Percentiles rank a stretch among this genome's conserved stretches.
Evolutionary conservation across 208 protist genomes (phyloP).

Genomic region (Leishmania lainsoni): DNA sequence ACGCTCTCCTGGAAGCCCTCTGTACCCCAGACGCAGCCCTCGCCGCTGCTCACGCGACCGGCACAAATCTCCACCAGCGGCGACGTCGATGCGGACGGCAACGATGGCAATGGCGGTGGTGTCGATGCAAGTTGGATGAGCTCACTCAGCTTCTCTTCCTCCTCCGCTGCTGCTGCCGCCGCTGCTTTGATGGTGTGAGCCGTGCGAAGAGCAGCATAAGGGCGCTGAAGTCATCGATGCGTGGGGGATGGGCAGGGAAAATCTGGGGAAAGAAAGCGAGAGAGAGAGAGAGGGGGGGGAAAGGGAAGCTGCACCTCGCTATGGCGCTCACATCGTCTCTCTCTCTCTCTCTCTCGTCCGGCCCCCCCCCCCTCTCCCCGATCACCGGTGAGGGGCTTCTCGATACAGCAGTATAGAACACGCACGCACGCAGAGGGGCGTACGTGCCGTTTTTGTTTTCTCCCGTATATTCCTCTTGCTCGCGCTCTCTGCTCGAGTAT

Average conservation of each 20-base stretch:
- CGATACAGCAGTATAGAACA: neutral
- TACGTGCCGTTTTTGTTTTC: neutral
- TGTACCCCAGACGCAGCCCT: neutral
- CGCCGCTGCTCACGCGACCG: neutral
- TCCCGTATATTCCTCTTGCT: neutral
- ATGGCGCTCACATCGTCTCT: neutral
- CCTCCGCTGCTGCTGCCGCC: neutral
- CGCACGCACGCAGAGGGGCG: neutral
- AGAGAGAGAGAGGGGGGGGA: neutral
- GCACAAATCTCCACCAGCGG: neutral
- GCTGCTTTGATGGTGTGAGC: neutral
- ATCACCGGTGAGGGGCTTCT: neutral
- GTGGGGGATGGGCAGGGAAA: neutral
- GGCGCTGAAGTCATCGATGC: neutral
- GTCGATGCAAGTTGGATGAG: slow-evolving; percentile 18
- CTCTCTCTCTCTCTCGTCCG: neutral
- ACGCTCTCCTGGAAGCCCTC: slow-evolving; percentile 3
- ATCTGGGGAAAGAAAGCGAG: neutral
- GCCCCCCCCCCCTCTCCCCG: neutral
- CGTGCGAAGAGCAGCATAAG: neutral
- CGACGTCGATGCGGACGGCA: neutral
- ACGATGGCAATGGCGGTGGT: slow-evolving; percentile 10
- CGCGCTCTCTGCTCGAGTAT: neutral
- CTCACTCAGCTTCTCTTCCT: neutral
- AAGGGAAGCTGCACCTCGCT: neutral